A percentile compares a stretch with the other conserved stretches of the same genome.
phyloP scores from a whole-genome alignment of 371 early-diverging fungal species.

The Dichotomocladium elegans region DNA sequence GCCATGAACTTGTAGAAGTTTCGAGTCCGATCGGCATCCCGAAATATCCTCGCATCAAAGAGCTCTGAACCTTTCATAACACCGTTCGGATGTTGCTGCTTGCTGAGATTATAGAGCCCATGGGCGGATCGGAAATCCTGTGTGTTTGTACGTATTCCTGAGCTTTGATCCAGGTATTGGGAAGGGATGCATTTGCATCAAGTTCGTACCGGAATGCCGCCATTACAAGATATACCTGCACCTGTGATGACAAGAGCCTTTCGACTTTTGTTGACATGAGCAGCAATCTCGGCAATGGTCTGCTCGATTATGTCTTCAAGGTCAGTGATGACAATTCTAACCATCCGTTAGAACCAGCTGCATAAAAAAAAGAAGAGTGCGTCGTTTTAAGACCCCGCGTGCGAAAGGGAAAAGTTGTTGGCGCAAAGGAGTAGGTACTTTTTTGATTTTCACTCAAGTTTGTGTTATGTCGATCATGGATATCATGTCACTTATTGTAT shows the following conservation, averaged over 20 bases:
- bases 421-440: too few relatives aligned
- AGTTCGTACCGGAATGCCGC: conserved; percentile 83
- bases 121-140: conserved; percentile 84
- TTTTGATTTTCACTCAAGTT: too few relatives aligned
- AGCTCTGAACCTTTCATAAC: conserved; percentile 89
- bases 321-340: conserved; percentile 35
- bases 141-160: not conserved
- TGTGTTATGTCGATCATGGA: too few relatives aligned
- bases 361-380: too few relatives aligned
- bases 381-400: too few relatives aligned
- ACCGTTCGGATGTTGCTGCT: conserved; percentile 67
- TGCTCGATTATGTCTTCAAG: conserved; percentile 39
- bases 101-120: conserved; percentile 81
- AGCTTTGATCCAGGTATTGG: not conserved
- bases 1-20: conserved; percentile 95
- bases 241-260: conserved; percentile 84
- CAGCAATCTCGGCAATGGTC: conserved; percentile 42
- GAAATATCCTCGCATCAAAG: conserved; percentile 92
- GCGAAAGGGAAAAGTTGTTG: too few relatives aligned
- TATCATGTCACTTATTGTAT: too few relatives aligned
- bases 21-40: conserved; percentile 65
- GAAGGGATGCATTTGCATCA: too few relatives aligned
- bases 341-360: too few relatives aligned
- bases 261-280: conserved; percentile 59
- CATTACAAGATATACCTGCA: conserved; percentile 89